Evolutionary conservation across 106 monocot species (phyloP).

Genomic region (Posidonia australis): DNA sequence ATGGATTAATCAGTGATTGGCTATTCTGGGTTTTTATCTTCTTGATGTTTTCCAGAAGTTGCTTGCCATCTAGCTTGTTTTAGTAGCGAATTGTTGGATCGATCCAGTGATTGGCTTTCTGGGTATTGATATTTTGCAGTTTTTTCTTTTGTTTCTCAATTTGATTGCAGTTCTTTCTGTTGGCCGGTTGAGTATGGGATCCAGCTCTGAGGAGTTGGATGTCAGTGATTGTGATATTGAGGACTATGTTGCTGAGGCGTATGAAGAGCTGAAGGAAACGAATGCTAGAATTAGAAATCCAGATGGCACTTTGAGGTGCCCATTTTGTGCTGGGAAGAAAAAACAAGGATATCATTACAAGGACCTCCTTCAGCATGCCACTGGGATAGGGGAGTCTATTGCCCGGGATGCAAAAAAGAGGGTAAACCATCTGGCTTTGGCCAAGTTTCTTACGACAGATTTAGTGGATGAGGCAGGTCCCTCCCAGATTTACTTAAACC

Average conservation of each 20-base stretch:
- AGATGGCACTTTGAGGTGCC: conserved; percentile 40
- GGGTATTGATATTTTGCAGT: too few species aligned
- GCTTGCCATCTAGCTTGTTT: too few species aligned
- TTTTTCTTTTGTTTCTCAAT: too few species aligned
- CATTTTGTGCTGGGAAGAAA: conserved; percentile 54
- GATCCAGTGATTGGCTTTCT: too few species aligned
- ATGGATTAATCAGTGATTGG: too few species aligned
- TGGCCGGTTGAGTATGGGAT: neutral
- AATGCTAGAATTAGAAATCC: conserved; percentile 28
- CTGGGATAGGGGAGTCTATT: conserved; percentile 34
- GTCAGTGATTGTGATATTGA: conserved; percentile 45
- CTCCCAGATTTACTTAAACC: neutral
- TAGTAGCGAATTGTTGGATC: too few species aligned
- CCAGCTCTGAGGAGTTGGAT: conserved; percentile 19
- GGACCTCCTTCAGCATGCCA: conserved; percentile 48
- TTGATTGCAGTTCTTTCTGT: neutral
- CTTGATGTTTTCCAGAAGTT: too few species aligned
- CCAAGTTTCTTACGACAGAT: conserved; percentile 24
- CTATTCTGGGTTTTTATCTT: too few species aligned
- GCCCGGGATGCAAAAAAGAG: conserved; percentile 15
- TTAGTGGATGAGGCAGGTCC: conserved; percentile 6
- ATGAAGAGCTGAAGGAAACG: conserved; percentile 17
- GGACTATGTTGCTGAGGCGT: conserved; percentile 27
- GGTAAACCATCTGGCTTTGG: conserved; percentile 45
- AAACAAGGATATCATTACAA: conserved; percentile 48